Evolutionary conservation across 2,329 filamentous ascomycete species (phyloP).

Genomic region (Dactylonectria estremocensis): DNA sequence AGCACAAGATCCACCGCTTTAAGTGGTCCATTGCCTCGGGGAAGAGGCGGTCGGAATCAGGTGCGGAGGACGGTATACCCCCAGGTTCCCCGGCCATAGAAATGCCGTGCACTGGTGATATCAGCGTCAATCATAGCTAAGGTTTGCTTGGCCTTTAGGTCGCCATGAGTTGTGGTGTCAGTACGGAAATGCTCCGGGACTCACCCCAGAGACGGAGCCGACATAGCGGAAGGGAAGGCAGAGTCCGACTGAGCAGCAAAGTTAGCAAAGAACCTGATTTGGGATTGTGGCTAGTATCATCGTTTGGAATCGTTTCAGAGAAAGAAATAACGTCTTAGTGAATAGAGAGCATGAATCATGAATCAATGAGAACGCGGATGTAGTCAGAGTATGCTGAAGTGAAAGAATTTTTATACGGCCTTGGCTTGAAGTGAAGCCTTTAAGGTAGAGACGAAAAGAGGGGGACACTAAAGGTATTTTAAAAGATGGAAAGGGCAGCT

Average conservation of each 20-base stretch:
- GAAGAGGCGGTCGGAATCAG: slow-evolving; percentile 4
- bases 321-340: neutral
- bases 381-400: neutral
- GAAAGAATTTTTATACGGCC: neutral
- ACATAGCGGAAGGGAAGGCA: neutral
- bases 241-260: neutral
- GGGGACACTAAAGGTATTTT: no score
- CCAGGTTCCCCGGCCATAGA: slow-evolving; percentile 3
- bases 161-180: neutral
- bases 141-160: neutral
- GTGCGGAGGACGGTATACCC: neutral
- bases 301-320: neutral
- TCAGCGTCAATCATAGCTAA: neutral
- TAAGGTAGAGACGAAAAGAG: no score
- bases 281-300: no score
- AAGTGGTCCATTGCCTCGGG: neutral
- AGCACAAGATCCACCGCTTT: neutral
- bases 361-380: neutral
- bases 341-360: neutral
- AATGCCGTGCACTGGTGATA: neutral
- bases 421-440: no score
- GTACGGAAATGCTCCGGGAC: neutral
- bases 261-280: neutral
- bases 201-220: neutral
- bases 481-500: no score